Conservation (phyloP, 805 yeast species). For the Debaryomyces hansenii region DNA sequence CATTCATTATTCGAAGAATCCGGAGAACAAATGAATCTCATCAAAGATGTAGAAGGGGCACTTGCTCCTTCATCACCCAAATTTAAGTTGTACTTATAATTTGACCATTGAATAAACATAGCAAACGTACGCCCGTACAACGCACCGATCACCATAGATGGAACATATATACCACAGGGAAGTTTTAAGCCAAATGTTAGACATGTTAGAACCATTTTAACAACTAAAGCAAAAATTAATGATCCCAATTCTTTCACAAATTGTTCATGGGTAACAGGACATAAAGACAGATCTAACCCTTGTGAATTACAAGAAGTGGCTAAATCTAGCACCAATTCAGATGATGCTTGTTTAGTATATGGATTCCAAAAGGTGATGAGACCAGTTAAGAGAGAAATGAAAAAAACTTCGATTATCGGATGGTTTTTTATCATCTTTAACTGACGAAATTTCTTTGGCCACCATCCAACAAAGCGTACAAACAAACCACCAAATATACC, state of each 20-base stretch:
- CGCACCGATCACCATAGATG: constrained; percentile 65
- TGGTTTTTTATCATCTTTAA: constrained; percentile 28
- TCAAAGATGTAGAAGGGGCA: constrained; percentile 7
- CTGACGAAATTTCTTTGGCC: constrained; percentile 41
- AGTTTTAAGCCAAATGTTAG: constrained; percentile 58
- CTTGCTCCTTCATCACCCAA: constrained; percentile 7
- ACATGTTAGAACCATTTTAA: constrained; percentile 48
- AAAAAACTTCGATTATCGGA: constrained; percentile 47
- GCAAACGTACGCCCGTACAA: constrained; percentile 55
- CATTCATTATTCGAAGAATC: constrained; percentile 16
- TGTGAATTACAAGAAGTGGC: constrained; percentile 49
- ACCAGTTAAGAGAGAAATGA: constrained; percentile 47
- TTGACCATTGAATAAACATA: constrained; percentile 40
- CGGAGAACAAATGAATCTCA: constrained; percentile 14
- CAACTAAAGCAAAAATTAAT: constrained; percentile 41
- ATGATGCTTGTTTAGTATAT: constrained; percentile 47
- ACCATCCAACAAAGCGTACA: constrained; percentile 47
- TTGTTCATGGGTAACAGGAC: constrained; percentile 24
- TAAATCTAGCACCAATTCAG: constrained; percentile 49
- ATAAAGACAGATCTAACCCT: constrained; percentile 26
- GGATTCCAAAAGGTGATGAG: constrained; percentile 48
- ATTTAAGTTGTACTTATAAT: constrained; percentile 12
- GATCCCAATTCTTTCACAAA: constrained; percentile 30
- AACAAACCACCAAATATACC: constrained; percentile 55
- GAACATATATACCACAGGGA: constrained; percentile 63